Evolutionary conservation across 345 rosid genomes (phyloP), one percentile per base, ranked within the genome.

Genomic region (Sisymbrium altissimum): DNA sequence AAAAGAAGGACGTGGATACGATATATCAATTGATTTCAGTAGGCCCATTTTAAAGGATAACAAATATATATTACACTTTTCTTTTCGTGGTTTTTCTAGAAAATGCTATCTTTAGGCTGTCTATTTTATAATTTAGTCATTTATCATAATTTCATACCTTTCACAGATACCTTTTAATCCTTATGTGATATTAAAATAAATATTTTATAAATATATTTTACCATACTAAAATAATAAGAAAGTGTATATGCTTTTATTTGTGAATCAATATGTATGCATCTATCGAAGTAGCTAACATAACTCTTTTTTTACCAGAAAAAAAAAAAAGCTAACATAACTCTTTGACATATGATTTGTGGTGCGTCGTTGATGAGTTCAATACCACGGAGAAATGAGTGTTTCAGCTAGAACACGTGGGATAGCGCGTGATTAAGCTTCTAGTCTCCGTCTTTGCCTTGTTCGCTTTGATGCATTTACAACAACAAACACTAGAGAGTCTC

Each of bases 281-380:
- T 23, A 23, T 23, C 25, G 1, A 27, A 27, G 29, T 4, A 6
- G 35, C 35, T 32, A 32, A 6, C 32, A 4, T 4, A 30, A 30
- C 6, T 30, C 15, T 40, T n/a, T 40, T n/a, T n/a, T n/a, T n/a
- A n/a, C n/a, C n/a, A n/a, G n/a, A n/a, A n/a, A n/a, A n/a, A n/a
- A n/a, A 1, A 23, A 23, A 3, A 1, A 30, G 32, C 32, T 32
- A 32, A 6, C 35, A 1, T 5, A 32, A 32, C 1, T 32, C 17
- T 41, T n/a, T 41, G 56, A 23, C n/a, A 52, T 13, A 5, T 52
- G 35, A 52, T 19, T n/a, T 35, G 49, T 14, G 52, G 33, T 66
- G 70, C 17, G 15, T 66, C 60, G 71, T 49, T 66, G 35, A 35
- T 66, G 59, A 8, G 45, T 21, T 66, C 50, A 38, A 13, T 35